Conservation (phyloP, 768 basidiomycete genomes). For the Boletus rubescentipes region DNA sequence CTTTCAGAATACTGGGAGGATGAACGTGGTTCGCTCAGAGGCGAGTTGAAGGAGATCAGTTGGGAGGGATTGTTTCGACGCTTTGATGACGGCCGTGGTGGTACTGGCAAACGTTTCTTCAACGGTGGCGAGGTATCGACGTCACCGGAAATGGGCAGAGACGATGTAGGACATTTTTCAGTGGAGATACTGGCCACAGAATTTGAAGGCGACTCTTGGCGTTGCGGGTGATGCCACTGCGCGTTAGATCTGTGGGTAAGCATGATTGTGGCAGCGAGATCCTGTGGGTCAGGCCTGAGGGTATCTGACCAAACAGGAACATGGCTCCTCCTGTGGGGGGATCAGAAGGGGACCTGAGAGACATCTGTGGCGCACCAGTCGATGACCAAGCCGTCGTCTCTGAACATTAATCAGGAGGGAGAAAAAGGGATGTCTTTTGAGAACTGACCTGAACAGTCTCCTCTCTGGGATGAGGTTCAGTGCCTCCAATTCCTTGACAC, state of each 20-base stretch:
- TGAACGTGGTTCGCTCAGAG: background rate
- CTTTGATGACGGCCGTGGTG: slow-evolving; percentile 17
- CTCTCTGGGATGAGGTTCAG: slow-evolving; percentile 25
- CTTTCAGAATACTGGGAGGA: background rate
- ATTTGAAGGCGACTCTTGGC: background rate
- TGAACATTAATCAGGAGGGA: background rate
- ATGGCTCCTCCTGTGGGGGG: slow-evolving; percentile 24
- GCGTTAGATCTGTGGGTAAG: slow-evolving; percentile 28
- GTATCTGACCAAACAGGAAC: slow-evolving; percentile 35
- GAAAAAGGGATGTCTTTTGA: background rate
- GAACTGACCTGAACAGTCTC: slow-evolving; percentile 28
- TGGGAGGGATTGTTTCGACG: slow-evolving; percentile 8
- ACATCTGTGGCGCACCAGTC: slow-evolving; percentile 25
- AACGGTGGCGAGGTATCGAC: background rate
- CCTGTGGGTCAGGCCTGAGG: slow-evolving; percentile 22
- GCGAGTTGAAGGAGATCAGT: background rate
- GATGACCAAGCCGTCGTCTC: slow-evolving; percentile 31
- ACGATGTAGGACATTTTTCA: background rate
- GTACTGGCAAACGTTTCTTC: slow-evolving; percentile 19
- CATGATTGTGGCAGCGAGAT: slow-evolving; percentile 29
- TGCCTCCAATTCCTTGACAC: slow-evolving; percentile 19
- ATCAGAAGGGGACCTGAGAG: background rate
- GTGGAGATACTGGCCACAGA: background rate
- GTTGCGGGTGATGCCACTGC: slow-evolving; percentile 5
- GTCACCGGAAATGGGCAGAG: background rate